These are phyloP conservation scores for Hydrangea macrophylla DNA, from an alignment of 148 eudicot species.

Conservation along the genomic window DNA sequence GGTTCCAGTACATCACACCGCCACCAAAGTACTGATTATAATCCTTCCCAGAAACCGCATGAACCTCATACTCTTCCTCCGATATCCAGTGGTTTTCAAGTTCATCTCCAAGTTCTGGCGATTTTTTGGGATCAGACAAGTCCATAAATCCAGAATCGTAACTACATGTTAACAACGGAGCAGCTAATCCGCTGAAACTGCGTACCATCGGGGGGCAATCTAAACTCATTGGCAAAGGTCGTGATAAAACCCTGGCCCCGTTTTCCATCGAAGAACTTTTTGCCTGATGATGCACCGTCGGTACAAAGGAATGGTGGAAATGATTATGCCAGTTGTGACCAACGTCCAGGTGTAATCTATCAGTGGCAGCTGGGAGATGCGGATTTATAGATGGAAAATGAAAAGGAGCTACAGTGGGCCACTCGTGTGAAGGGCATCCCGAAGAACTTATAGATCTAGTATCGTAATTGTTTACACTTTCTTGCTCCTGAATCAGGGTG, in stretches of 20 bases:
- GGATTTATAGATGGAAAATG: constrained; percentile 60
- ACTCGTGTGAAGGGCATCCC: constrained; percentile 74
- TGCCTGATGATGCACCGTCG: constrained; percentile 58
- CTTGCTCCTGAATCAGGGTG: constrained; percentile 41
- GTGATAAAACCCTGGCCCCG: constrained; percentile 52
- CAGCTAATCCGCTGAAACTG: constrained; percentile 38
- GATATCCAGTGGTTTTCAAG: constrained; percentile 88
- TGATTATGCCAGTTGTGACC: constrained; percentile 77
- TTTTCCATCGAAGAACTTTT: constrained; percentile 57
- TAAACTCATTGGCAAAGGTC: constrained; percentile 63
- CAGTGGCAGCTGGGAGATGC: constrained; percentile 83
- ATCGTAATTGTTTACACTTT: constrained; percentile 31
- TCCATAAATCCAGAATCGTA: constrained; percentile 74
- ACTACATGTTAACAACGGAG: constrained; percentile 52
- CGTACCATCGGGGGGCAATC: constrained; percentile 84
- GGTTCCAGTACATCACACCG: constrained; percentile 96
- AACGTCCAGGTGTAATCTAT: constrained; percentile 95
- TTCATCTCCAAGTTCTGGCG: constrained; percentile 70
- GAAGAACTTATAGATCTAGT: constrained; percentile 42
- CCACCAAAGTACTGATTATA: constrained; percentile 94
- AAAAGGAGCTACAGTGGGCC: constrained; percentile 78
- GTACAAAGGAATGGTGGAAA: constrained; percentile 63
- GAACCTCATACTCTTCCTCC: constrained; percentile 87
- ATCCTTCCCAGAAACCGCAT: constrained; percentile 70
- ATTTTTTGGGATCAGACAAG: constrained; percentile 43